Evolutionary conservation across 371 early-diverging fungal species (phyloP), one percentile per base, ranked within the genome.

Genomic region (Fennellomyces sp.): DNA sequence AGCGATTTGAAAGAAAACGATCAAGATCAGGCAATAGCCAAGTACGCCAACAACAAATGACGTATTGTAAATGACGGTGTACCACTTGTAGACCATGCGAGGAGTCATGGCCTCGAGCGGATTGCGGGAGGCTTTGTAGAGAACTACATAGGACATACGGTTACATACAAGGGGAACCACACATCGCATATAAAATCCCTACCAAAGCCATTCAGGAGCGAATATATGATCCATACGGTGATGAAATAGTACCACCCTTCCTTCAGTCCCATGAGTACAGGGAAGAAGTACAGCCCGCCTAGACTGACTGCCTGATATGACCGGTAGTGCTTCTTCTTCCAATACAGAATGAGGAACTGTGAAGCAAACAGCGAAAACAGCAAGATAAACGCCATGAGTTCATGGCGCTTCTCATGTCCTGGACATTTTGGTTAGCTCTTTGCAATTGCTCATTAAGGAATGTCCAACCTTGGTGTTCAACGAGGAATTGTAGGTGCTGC

Each of bases 291-390:
- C 17, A 94, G 78, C 0, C 95, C 93, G 21, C 84, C 62, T 5
- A 92, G 73, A 30, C 89, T 89, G 29, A 88, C 84, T 10, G 82
- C 65, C 64, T 93, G 88, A 70, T 88, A 95, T n/a, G 92, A 91
- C 4, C 72, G 68, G 54, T 84, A 82, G 62, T 92, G 91, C 49
- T 83, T 82, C 64, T 85, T 85, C 64, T 92, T 92, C 95, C 95
- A 94, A 39, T 76, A 76, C 12, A 91, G 65, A 65, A 94, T 81
- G 7, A 86, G 57, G 48, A 92, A 81, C 68, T 94, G 95, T 50
- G 87, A 88, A 21, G 82, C 78, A 58, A 93, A 76, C 27, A 94
- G 70, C 12, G 86, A 71, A 57, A 77, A 78, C 23, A 94, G 61
- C 27, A 94, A 78, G 61, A 94, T 93, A 57, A 92, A 55, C 8